Evolutionary conservation across 1,284 basidiomycete genomes (phyloP).

Genomic region (Boletus hoseneyae): DNA sequence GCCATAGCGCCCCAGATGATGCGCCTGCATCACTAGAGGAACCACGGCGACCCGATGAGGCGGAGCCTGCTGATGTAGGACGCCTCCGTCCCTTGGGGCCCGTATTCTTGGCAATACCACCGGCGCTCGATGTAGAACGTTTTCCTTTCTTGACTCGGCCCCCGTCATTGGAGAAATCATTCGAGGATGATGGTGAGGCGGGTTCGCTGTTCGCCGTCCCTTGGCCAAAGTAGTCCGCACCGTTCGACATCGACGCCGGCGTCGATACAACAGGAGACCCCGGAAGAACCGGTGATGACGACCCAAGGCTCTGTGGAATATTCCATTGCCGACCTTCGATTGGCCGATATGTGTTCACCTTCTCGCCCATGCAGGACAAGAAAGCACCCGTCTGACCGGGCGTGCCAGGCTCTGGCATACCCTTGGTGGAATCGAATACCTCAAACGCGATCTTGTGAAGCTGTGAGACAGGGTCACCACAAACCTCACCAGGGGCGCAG

Average conservation of each 20-base stretch:
- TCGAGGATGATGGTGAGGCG: constrained; percentile 58
- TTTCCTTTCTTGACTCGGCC: constrained; percentile 77
- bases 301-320: constrained; percentile 39
- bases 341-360: constrained; percentile 84
- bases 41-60: constrained; percentile 60
- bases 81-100: constrained; percentile 63
- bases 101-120: constrained; percentile 58
- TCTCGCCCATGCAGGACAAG: constrained; percentile 84
- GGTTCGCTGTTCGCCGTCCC: constrained; percentile 56
- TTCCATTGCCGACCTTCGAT: constrained; percentile 77
- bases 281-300: constrained; percentile 62
- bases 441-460: constrained; percentile 94
- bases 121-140: constrained; percentile 69
- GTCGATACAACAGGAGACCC: constrained; percentile 66
- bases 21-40: constrained; percentile 61
- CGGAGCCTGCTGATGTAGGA: constrained; percentile 71
- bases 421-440: constrained; percentile 71
- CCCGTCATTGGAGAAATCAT: constrained; percentile 78
- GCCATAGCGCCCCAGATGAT: constrained; percentile 79
- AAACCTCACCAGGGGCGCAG: constrained; percentile 79
- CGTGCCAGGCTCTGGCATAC: constrained; percentile 65
- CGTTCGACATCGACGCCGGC: constrained; percentile 51
- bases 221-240: constrained; percentile 58
- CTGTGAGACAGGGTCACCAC: constrained; percentile 93
- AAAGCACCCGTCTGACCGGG: constrained; percentile 76